A percentile compares a stretch with the other conserved stretches of the same genome.
phyloP scores from a whole-genome alignment of 1,284 basidiomycete genomes.

The Ceratobasidium sp. region DNA sequence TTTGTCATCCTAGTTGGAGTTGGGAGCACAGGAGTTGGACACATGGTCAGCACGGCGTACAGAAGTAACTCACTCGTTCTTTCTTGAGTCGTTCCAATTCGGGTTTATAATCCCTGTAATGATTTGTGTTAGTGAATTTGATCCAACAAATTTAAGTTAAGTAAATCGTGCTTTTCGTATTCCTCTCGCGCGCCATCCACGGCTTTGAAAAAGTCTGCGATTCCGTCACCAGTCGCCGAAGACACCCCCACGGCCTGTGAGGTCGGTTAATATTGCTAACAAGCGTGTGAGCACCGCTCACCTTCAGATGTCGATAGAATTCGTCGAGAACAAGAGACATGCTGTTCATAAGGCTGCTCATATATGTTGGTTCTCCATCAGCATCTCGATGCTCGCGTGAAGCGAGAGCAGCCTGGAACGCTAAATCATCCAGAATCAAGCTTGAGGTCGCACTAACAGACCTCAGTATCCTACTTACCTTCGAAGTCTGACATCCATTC shows the following conservation, averaged over 20 bases:
- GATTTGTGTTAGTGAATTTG: slow-evolving; percentile 1
- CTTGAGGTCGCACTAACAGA: neutral
- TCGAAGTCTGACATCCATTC: slow-evolving; percentile 99
- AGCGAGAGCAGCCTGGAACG: slow-evolving; percentile 80
- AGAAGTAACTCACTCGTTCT: slow-evolving; percentile 55
- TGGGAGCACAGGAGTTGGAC: slow-evolving; percentile 56
- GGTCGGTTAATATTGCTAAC: neutral
- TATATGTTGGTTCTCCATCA: slow-evolving; percentile 95
- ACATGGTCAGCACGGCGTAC: slow-evolving; percentile 46
- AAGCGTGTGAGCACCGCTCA: slow-evolving; percentile 56
- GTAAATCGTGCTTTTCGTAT: slow-evolving; percentile 81
- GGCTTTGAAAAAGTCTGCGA: slow-evolving; percentile 91
- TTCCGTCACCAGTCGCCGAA: slow-evolving; percentile 93
- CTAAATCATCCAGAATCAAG: slow-evolving; percentile 50
- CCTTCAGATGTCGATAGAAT: slow-evolving; percentile 97
- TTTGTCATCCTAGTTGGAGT: slow-evolving; percentile 65
- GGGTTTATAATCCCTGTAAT: slow-evolving; percentile 86
- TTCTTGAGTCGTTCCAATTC: slow-evolving; percentile 81
- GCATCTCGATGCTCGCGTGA: slow-evolving; percentile 76
- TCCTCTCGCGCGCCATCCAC: slow-evolving; percentile 90
- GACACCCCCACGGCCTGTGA: slow-evolving; percentile 94
- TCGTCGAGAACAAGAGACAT: slow-evolving; percentile 99
- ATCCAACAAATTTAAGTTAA: slow-evolving; percentile 1
- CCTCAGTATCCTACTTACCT: slow-evolving; percentile 55
- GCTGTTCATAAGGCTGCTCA: slow-evolving; percentile 99